Percentiles rank a stretch among this genome's conserved stretches.
These are phyloP conservation scores for Colletotrichum musae DNA, from an alignment of 2,329 filamentous ascomycete species.

Conservation along the genomic window DNA sequence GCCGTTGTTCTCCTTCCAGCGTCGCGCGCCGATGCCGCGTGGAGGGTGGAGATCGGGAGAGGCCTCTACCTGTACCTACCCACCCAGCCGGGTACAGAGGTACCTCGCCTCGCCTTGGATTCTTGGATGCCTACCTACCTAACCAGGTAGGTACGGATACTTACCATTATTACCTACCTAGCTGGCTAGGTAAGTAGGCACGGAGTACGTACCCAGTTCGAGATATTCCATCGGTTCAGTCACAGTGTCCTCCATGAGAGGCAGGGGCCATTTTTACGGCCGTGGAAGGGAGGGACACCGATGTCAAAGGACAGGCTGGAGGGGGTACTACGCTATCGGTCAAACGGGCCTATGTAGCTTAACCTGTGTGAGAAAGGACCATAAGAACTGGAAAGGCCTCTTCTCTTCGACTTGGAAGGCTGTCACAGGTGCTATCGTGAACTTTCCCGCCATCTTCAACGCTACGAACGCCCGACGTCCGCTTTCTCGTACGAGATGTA, in stretches of 20 bases:
- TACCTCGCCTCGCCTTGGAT: too few relatives aligned
- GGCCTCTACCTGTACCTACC: slow-evolving; percentile 13
- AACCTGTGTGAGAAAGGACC: not conserved
- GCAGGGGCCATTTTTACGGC: too few relatives aligned
- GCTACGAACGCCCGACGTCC: not conserved
- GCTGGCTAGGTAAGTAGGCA: not conserved
- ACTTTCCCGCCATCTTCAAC: not conserved
- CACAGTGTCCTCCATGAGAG: too few relatives aligned
- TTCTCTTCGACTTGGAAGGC: not conserved
- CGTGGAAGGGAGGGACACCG: too few relatives aligned
- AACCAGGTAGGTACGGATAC: not conserved
- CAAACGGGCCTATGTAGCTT: not conserved
- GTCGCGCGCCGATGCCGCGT: slow-evolving; percentile 26
- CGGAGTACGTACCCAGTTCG: not conserved
- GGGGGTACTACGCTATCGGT: slow-evolving; percentile 5
- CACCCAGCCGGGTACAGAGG: not conserved
- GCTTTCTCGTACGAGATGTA: slow-evolving; percentile 27
- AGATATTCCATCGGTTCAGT: too few relatives aligned
- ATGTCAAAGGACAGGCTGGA: too few relatives aligned
- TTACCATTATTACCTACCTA: too few relatives aligned
- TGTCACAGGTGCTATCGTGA: not conserved
- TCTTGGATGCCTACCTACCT: not conserved
- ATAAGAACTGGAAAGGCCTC: not conserved
- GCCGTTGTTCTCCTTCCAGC: slow-evolving; percentile 31
- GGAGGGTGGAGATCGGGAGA: slow-evolving; percentile 34